Conservation (phyloP, 2,329 filamentous ascomycete genomes). For the Dendryphion nanum region DNA sequence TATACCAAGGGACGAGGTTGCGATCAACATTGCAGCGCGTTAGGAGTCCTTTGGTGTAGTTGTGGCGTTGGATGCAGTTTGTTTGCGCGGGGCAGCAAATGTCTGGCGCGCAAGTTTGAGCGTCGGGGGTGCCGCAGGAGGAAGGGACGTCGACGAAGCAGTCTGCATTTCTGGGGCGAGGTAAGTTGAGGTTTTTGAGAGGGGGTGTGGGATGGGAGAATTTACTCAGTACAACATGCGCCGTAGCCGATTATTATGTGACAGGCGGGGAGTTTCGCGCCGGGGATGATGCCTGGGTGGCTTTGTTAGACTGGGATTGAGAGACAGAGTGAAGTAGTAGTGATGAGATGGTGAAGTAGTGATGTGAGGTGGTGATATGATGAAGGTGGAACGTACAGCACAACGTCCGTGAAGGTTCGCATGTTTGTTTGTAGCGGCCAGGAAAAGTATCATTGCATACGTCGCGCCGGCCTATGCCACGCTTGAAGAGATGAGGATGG, state of each 20-base stretch:
- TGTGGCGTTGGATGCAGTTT: slow-evolving; percentile 2
- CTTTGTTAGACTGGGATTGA: not conserved
- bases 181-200: not conserved
- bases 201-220: not conserved
- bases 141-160: slow-evolving; percentile 4
- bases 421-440: slow-evolving; percentile 4
- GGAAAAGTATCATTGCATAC: slow-evolving; percentile 6
- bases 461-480: slow-evolving; percentile 5
- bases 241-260: slow-evolving; percentile 3
- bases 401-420: slow-evolving; percentile 3
- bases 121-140: slow-evolving; percentile 1
- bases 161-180: slow-evolving; percentile 5
- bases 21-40: slow-evolving; percentile 7
- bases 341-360: not conserved
- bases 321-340: no score
- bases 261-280: slow-evolving; percentile 4
- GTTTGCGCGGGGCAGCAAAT: slow-evolving; percentile 4
- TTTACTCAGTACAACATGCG: slow-evolving; percentile 7
- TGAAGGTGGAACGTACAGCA: no score
- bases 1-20: slow-evolving; percentile 4
- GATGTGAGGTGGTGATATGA: not conserved
- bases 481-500: slow-evolving; percentile 2
- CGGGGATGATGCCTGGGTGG: slow-evolving; percentile 7
- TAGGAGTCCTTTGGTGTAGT: slow-evolving; percentile 1
- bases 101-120: slow-evolving; percentile 1